Evolutionary conservation across 768 basidiomycete species (phyloP), one percentile per base, ranked within the genome.

Genomic region (Hygrocybe coccinea): DNA sequence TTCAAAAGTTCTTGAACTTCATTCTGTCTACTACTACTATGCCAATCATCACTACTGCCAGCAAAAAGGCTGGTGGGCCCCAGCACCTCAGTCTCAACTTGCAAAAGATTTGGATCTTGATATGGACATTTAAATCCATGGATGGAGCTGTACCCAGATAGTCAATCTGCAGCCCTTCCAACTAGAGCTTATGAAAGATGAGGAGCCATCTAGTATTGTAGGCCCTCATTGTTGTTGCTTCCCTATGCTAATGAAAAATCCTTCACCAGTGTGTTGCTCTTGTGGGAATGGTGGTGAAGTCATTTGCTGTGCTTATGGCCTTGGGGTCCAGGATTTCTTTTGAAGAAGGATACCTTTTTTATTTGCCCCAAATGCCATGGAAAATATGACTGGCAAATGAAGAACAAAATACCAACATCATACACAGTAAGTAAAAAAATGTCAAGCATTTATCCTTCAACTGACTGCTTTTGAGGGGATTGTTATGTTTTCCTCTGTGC

Each of bases 211-310:
- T 46, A 57, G 61, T 0, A 49, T 69, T 2, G 71, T 71, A 0
- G 67, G 71, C 44, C 66, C 72, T 45, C 65, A 66, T 35, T 63
- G 63, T 25, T 68, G 68, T 0, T 66, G 72, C 51, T 52, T 50
- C 66, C 68, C 19, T 15, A 19, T 60, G 17, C 7, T 33, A 19
- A 17, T 14, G 8, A 11, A 37, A 17, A 52, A 17, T 5, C 33
- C 33, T 25, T 59, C 24, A 34, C 43, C 47, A 44, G 15, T 12
- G 14, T 19, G 12, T 24, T 36, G 56, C n/a, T 52, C 22, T 12
- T 11, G 6, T 0, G 12, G 9, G 22, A 19, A 8, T 53, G 68
- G 67, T 24, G 65, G 70, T 4, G 61, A 60, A 15, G 68, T 70
- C 34, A 59, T 71, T 1, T 62, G 69, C 41, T 70, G 64, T 45